Base-by-base conservation (phyloP, 805 yeast genomes). In the Candida vartiovaarae region DNA sequence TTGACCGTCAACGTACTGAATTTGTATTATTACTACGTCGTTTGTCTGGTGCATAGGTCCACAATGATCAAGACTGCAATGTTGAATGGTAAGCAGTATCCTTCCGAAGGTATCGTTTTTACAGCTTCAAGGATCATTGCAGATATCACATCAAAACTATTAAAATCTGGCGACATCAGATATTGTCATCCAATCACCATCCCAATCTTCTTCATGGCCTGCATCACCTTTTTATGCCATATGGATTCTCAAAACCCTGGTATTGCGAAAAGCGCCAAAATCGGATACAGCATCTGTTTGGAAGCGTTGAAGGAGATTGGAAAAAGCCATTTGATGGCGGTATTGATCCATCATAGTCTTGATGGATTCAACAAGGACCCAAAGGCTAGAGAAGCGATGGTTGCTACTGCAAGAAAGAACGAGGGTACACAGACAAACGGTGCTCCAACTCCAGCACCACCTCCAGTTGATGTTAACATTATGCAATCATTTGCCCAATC, bases 91-190 rank as follows among this genome's bases (percentile, higher is more conserved):
- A 54, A 51, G 39, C 58, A 56, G 35, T 58, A 59, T 39, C 56
- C 62, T n/a, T 50, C 61, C 8, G 63, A 56, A 35, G 86, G 89
- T 8, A 82, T 84, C 45, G 84, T 88, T 3, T 84, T 83, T 68
- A 87, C 82, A 60, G 85, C 90, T 1, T 88, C 93, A 1, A 76
- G 85, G 54, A 79, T 82, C 78, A 78, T 84, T 49, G 74, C 84
- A 5, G 68, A 75, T 36, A 79, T 85, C 43, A 71, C 78, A 28
- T 78, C 79, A 39, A 78, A 75, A 45, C 52, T 84, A 45, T 52
- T 70, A 34, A 74, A 71, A 36, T 68, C 71, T 35, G 69, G 71
- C 42, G 76, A 76, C 51, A 57, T 80, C 42, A 64, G 62, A 42
- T 71, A 68, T 50, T 72, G 77, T 46, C 82, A 86, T 9, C 76